Conservation (phyloP, 441 rosid genomes). For the Jatropha podagrica region DNA sequence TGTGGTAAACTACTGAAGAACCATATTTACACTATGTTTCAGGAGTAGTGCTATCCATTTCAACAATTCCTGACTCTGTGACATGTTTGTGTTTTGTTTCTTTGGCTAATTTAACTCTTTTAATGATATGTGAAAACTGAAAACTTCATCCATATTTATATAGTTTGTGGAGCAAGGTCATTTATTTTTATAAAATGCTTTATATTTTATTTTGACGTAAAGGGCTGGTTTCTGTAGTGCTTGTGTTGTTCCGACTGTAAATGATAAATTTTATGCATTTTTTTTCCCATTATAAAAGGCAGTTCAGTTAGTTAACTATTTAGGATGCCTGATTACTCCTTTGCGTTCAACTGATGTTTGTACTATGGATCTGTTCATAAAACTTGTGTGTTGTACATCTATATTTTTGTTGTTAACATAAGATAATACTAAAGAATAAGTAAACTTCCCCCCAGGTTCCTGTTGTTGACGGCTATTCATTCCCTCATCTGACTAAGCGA, state of each 20-base stretch:
- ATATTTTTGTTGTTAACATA: not conserved
- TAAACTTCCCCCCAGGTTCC: conserved; percentile 60
- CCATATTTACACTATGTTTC: conserved; percentile 8
- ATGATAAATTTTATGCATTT: not conserved
- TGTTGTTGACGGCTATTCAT: conserved; percentile 97
- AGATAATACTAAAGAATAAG: conserved; percentile 16
- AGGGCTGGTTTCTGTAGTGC: not conserved
- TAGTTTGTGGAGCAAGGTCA: not conserved
- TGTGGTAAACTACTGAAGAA: conserved; percentile 92
- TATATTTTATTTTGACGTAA: not conserved
- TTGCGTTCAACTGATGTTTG: not conserved
- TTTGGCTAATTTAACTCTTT: not conserved
- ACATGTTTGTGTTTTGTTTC: not conserved
- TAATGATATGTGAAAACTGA: not conserved
- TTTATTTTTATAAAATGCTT: not conserved
- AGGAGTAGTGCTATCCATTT: not conserved
- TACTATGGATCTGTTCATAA: not conserved
- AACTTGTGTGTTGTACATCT: not conserved
- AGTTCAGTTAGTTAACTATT: not conserved
- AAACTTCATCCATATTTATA: not conserved
- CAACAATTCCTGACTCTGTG: not conserved
- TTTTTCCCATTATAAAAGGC: not conserved
- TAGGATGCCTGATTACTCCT: not conserved
- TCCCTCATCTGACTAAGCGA: conserved; percentile 95
- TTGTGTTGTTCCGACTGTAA: not conserved